Evolutionary conservation across 345 rosid genomes (phyloP), one percentile per base, ranked within the genome.

Genomic region (Salix caprea): DNA sequence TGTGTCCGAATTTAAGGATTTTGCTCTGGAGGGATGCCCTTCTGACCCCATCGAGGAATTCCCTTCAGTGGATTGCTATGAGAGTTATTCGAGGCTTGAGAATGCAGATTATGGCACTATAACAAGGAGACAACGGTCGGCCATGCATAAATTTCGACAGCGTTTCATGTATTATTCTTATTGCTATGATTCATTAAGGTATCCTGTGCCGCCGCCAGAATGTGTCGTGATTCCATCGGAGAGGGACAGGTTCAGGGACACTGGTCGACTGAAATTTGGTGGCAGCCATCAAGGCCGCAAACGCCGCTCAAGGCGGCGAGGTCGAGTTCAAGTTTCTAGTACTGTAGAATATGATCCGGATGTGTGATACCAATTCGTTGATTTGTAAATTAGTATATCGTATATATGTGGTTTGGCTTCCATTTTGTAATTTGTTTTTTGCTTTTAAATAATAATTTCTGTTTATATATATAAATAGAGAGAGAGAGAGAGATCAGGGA

Each of bases 101-200:
- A 62, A 78, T 6, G 86, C 84, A 16, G 93, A 88, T 40, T 86
- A 84, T 61, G 69, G 88, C 4, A 4, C 70, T n/a, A 77, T 93
- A 54, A 86, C 91, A 0, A 80, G 85, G 0, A 52, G 58, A 32
- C 88, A 76, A 46, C 86, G 91, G 0, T 61, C 75, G 0, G 84
- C 93, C 7, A 96, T 96, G 99, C 87, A 90, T 1, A 77, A 75
- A 14, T 91, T 93, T 46, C 87, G 99, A 1, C 91, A 89, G 21
- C 89, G 84, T n/a, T 90, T 76, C 50, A 93, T 93, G 91, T 96
- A 93, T 44, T 96, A 95, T 71, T 90, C 99, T 0, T 93, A 95
- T n/a, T 95, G 99, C 65, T 91, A 95, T 2, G 99, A 95, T 23
- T 70, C 81, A 0, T 1, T 90, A 39, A 77, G 99, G 54, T 95